Evolutionary conservation across 1,284 basidiomycete species (phyloP).

Genomic region (Cryptococcus hybrid): DNA sequence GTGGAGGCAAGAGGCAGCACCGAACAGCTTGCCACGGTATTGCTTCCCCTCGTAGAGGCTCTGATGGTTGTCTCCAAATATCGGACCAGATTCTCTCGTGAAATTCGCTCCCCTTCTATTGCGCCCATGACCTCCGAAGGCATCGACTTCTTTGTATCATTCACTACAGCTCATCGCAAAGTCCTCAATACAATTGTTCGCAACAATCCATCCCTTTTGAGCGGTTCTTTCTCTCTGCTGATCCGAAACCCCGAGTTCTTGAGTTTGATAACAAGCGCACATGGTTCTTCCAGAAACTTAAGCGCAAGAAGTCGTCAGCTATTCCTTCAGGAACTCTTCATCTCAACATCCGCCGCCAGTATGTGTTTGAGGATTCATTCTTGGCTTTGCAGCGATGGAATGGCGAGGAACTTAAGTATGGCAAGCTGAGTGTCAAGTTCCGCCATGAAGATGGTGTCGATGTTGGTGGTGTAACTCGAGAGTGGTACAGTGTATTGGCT

Average conservation of each 20-base stretch:
- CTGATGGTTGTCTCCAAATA: conserved; percentile 99
- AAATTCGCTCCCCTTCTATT: conserved; percentile 53
- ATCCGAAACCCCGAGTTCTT: conserved; percentile 92
- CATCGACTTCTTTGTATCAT: conserved; percentile 86
- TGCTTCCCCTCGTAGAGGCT: conserved; percentile 88
- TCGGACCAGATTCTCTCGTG: conserved; percentile 16
- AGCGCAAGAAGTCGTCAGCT: conserved; percentile 76
- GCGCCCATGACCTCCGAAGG: conserved; percentile 59
- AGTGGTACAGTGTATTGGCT: conserved; percentile 98
- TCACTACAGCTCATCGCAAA: conserved; percentile 93
- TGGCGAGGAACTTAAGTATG: conserved; percentile 96
- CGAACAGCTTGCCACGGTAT: conserved; percentile 83
- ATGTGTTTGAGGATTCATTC: conserved; percentile 98
- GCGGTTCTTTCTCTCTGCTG: conserved; percentile 93
- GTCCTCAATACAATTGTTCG: conserved; percentile 96
- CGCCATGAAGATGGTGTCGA: conserved; percentile 98
- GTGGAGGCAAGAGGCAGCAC: conserved; percentile 77
- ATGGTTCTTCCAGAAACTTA: conserved; percentile 96
- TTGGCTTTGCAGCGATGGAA: conserved; percentile 83
- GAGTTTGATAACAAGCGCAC: conserved; percentile 99
- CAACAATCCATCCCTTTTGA: conserved; percentile 96
- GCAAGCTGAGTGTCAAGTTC: conserved; percentile 95
- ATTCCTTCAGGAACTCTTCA: conserved; percentile 75
- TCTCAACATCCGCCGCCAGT: conserved; percentile 86
- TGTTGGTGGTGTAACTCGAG: conserved; percentile 95